These are phyloP conservation scores for Ligustrum vulgare DNA, from an alignment of 257 asterid species.

Conservation along the genomic window DNA sequence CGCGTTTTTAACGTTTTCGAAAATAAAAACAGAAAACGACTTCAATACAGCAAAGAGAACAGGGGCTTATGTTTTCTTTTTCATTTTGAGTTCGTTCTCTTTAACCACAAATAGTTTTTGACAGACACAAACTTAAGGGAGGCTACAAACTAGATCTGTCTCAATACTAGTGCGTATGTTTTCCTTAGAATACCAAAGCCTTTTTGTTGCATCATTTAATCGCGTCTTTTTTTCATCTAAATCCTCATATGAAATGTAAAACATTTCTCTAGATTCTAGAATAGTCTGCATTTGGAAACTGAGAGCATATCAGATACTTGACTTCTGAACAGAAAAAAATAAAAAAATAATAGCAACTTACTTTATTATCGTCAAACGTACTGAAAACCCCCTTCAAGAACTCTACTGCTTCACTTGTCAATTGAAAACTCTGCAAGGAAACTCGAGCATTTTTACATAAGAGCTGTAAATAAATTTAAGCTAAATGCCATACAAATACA, in stretches of 20 bases:
- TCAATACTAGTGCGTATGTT: constrained; percentile 1
- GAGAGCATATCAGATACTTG: not conserved
- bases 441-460: constrained; percentile 22
- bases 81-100: not conserved
- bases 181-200: constrained; percentile 3
- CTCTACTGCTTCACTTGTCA: constrained; percentile 96
- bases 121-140: not conserved
- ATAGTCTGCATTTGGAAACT: not conserved
- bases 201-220: not conserved
- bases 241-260: not conserved
- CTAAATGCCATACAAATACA: constrained; percentile 13
- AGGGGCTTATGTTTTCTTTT: not conserved
- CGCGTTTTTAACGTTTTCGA: too few species aligned
- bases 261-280: not conserved
- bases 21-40: too few species aligned
- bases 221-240: constrained; percentile 3
- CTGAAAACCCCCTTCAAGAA: constrained; percentile 94
- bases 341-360: constrained; percentile 35
- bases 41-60: too few species aligned
- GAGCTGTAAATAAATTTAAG: too few species aligned
- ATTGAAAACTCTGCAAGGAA: constrained; percentile 85
- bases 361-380: constrained; percentile 83
- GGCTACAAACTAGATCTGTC: not conserved
- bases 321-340: constrained; percentile 10
- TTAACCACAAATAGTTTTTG: not conserved